Conservation (phyloP, 345 rosid genomes). For the Lepidium aucheri region DNA sequence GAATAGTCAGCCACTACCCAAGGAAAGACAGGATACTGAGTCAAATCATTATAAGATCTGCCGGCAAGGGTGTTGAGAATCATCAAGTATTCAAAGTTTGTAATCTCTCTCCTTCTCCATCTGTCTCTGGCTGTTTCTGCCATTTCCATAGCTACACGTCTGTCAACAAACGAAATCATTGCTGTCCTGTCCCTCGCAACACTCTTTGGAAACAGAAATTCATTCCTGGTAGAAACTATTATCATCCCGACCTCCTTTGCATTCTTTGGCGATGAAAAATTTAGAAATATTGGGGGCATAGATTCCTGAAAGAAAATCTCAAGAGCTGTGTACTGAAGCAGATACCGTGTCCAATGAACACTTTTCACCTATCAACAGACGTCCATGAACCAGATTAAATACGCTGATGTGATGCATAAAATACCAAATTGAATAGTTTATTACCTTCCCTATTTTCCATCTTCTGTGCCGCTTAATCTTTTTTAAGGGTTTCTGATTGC, state of each 20-base stretch:
- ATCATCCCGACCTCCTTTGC: slow-evolving; percentile 86
- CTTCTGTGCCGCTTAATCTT: slow-evolving; percentile 80
- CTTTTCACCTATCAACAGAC: slow-evolving; percentile 57
- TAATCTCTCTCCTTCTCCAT: slow-evolving; percentile 93
- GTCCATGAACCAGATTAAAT: slow-evolving; percentile 12
- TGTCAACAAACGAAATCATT: slow-evolving; percentile 71
- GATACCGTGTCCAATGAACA: slow-evolving; percentile 91
- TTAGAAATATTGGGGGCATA: slow-evolving; percentile 64
- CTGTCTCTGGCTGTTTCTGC: slow-evolving; percentile 93
- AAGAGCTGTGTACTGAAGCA: slow-evolving; percentile 85
- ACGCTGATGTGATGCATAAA: slow-evolving; percentile 9
- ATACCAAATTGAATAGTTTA: slow-evolving; percentile 3
- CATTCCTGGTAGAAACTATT: slow-evolving; percentile 83
- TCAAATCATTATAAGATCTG: slow-evolving; percentile 93
- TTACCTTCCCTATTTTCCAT: slow-evolving; percentile 84
- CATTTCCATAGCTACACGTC: slow-evolving; percentile 82
- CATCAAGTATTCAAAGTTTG: slow-evolving; percentile 92
- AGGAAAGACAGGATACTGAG: slow-evolving; percentile 95
- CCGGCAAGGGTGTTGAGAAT: slow-evolving; percentile 90
- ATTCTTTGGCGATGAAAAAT: slow-evolving; percentile 68
- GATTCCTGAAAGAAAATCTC: slow-evolving; percentile 80
- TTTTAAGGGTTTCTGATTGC: slow-evolving; percentile 42
- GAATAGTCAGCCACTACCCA: slow-evolving; percentile 94
- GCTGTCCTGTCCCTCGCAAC: slow-evolving; percentile 77
- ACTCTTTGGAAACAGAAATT: slow-evolving; percentile 69